These are phyloP conservation scores for Piromyces finnis DNA, from an alignment of 192 early-diverging fungal species.

Conservation along the genomic window DNA sequence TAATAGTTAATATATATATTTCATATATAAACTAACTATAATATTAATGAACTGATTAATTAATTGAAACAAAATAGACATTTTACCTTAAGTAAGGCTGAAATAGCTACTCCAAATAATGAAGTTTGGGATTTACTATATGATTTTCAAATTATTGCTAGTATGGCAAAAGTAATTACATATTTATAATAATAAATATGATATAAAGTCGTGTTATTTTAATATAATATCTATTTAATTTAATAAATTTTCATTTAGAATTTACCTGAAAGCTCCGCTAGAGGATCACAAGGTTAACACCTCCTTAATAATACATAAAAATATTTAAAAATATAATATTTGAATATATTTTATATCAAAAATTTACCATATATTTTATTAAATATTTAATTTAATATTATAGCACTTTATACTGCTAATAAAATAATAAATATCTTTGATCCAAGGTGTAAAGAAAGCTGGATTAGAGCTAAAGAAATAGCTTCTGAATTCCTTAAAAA, in stretches of 20 bases:
- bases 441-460: constrained; percentile 15
- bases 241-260: constrained; percentile 9
- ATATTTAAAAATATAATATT: too few species aligned
- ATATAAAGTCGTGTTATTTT: too few species aligned
- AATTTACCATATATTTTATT: background rate
- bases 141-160: constrained; percentile 59
- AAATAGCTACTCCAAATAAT: constrained; percentile 53
- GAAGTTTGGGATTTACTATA: constrained; percentile 48
- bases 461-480: constrained; percentile 17
- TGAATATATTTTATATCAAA: too few species aligned
- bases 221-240: background rate
- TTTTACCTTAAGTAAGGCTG: constrained; percentile 14
- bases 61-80: background rate
- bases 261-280: constrained; percentile 42
- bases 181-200: background rate
- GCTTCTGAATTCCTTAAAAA: constrained; percentile 43
- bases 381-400: background rate
- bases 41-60: too few species aligned
- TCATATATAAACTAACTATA: too few species aligned
- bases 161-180: constrained; percentile 30
- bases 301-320: background rate
- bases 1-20: background rate
- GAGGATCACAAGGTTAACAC: constrained; percentile 33
- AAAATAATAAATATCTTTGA: constrained; percentile 54
- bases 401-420: constrained; percentile 64